Base-by-base conservation (phyloP, 768 basidiomycete species). In the Naganishia onofrii region DNA sequence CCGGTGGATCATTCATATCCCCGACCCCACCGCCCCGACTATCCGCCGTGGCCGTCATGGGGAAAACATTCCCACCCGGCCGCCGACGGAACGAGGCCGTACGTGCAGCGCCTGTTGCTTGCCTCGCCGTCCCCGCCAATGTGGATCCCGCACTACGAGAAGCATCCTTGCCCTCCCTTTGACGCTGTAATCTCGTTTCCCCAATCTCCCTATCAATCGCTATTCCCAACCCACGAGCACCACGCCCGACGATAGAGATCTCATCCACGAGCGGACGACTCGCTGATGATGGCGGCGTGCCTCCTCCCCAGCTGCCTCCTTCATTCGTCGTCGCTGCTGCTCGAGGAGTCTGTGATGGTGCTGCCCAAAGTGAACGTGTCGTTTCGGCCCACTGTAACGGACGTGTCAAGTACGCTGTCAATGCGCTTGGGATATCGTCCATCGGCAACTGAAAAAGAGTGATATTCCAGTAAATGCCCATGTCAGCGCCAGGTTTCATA, bases 301-400 rank as follows among this genome's bases (percentile, higher is more conserved):
- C 42, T 15, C 42, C 42, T 8, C 42, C 42, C 42, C 42, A 15
- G 34, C 42, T 44, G 10, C 34, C 60, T 3, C 32, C 32, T 7
- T 36, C 17, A 74, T 73, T 53, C 65, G 29, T 23, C 67, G 21
- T n/a, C 1, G 7, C 26, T 57, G 26, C 28, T 23, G 31, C n/a
- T n/a, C n/a, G n/a, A n/a, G n/a, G 34, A 34, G n/a, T 8, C 38
- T 51, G 17, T 55, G 28, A 13, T 44, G 36, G 34, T 13, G 46
- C 3, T 2, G 46, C 44, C 69, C 70, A 31, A 0, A 80, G 73
- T 12, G 74, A 53, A 7, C 71, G 73, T 0, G 78, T 71, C 0
- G 76, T 77, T 68, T 78, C 75, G 67, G 76, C 77, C 79, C 79
- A 80, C 71, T 75, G 57, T 6, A 80, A 56, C 46, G 77, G 77